These are phyloP conservation scores for Candida glaebosa DNA, from an alignment of 805 yeast genomes.

Conservation along the genomic window DNA sequence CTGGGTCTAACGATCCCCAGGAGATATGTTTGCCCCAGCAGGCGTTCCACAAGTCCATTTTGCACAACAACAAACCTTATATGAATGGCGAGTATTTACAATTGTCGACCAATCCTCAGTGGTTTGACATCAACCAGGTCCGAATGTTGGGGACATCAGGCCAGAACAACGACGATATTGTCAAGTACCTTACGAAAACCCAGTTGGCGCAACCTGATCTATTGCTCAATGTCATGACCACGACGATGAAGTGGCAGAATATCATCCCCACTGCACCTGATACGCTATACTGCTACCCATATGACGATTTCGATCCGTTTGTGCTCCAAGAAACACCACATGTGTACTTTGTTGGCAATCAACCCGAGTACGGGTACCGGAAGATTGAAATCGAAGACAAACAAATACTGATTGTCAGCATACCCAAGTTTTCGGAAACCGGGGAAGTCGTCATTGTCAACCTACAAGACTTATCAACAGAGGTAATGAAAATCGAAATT, in stretches of 20 bases:
- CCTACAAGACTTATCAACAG: conserved; percentile 35
- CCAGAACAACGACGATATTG: conserved; percentile 76
- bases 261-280: conserved; percentile 95
- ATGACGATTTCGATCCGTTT: conserved; percentile 73
- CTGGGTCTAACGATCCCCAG: conserved; percentile 86
- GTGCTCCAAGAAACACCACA: conserved; percentile 76
- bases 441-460: conserved; percentile 44
- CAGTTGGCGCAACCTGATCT: conserved; percentile 36
- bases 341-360: conserved; percentile 84
- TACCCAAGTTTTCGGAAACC: conserved; percentile 68
- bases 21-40: conserved; percentile 85
- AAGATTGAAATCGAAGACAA: conserved; percentile 2
- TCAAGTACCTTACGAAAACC: conserved; percentile 49
- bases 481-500: conserved; percentile 37
- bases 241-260: conserved; percentile 79
- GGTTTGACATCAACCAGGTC: conserved; percentile 53
- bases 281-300: conserved; percentile 89
- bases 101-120: conserved; percentile 59
- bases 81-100: conserved; percentile 32
- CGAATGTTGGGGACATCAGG: conserved; percentile 76
- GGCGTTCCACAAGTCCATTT: conserved; percentile 76
- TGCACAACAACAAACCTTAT: conserved; percentile 44
- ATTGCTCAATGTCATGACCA: conserved; percentile 43
- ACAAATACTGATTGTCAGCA: conserved; percentile 51
- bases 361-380: conserved; percentile 49